These are phyloP conservation scores for Phytopythium ostracodes DNA, from an alignment of 352 stramenopile genomes.

Conservation along the genomic window DNA sequence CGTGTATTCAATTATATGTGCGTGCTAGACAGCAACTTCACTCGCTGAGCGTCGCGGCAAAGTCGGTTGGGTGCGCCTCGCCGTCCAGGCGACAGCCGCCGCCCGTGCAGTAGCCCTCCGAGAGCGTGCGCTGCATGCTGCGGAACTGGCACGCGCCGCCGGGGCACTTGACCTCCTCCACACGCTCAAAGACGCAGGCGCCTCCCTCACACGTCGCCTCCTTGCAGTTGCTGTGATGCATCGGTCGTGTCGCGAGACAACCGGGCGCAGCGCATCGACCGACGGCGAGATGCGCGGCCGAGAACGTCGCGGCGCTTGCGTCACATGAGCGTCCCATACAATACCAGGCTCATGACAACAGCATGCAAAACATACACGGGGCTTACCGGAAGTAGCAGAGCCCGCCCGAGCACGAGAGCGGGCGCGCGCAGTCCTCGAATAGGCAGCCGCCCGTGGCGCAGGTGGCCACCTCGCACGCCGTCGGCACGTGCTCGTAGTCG, in stretches of 20 bases:
- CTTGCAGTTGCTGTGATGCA: conserved; percentile 37
- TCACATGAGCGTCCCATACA: background rate
- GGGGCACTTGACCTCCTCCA: conserved; percentile 27
- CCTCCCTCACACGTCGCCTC: conserved; percentile 43
- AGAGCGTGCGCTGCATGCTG: conserved; percentile 35
- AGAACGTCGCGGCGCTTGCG: conserved; percentile 29
- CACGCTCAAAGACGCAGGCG: conserved; percentile 48
- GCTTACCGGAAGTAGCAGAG: conserved; percentile 51
- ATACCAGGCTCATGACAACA: no score
- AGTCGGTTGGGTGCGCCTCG: conserved; percentile 32
- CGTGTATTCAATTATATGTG: no score
- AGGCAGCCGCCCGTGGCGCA: conserved; percentile 44
- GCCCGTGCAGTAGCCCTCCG: conserved; percentile 51
- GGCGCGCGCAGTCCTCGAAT: conserved; percentile 41
- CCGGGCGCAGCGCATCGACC: conserved; percentile 1
- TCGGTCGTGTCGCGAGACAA: background rate
- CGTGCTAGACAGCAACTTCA: no score
- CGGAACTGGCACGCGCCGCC: conserved; percentile 52
- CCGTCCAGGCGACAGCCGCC: conserved; percentile 46
- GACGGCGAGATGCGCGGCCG: background rate
- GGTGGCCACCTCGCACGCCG: conserved; percentile 29
- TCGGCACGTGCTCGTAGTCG: conserved; percentile 32
- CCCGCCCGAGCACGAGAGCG: conserved; percentile 41
- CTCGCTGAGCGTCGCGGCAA: conserved; percentile 38
- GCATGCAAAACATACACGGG: no score